Percentiles rank a stretch among this genome's conserved stretches.
Evolutionary conservation across 192 early-diverging fungal species (phyloP).

Genomic region (Podila minutissima): DNA sequence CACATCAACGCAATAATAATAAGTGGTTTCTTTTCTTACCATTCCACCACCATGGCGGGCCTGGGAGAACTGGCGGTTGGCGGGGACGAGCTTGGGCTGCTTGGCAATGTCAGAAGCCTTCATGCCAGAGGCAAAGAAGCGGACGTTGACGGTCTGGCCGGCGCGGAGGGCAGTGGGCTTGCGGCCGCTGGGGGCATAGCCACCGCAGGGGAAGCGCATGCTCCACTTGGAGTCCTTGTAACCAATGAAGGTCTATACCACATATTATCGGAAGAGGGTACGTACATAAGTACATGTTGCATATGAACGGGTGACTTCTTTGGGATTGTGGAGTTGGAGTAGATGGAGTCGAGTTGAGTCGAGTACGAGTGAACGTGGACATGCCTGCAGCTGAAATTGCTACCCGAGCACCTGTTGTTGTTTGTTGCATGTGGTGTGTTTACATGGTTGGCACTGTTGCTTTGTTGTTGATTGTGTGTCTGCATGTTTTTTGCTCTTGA

Average conservation of each 20-base stretch:
- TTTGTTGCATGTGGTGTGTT: background rate
- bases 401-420: background rate
- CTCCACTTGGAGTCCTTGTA: conserved; percentile 42
- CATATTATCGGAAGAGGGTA: background rate
- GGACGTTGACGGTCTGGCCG: conserved; percentile 56
- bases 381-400: background rate
- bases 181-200: conserved; percentile 43
- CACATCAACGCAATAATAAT: background rate
- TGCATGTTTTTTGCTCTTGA: too few relatives aligned
- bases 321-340: too few relatives aligned
- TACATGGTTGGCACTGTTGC: too few relatives aligned
- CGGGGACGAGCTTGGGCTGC: conserved; percentile 39
- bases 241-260: conserved; percentile 34
- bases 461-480: too few relatives aligned
- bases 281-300: background rate
- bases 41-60: conserved; percentile 71
- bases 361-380: too few relatives aligned
- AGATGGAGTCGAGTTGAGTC: too few relatives aligned
- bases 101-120: conserved; percentile 20
- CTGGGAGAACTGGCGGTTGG: conserved; percentile 40
- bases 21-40: conserved; percentile 11
- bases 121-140: conserved; percentile 53
- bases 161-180: conserved; percentile 56
- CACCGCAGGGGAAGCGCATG: conserved; percentile 49
- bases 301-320: too few relatives aligned